These are phyloP conservation scores for Diutina scorzettiae DNA, from an alignment of 1,139 yeast species.

Conservation along the genomic window DNA sequence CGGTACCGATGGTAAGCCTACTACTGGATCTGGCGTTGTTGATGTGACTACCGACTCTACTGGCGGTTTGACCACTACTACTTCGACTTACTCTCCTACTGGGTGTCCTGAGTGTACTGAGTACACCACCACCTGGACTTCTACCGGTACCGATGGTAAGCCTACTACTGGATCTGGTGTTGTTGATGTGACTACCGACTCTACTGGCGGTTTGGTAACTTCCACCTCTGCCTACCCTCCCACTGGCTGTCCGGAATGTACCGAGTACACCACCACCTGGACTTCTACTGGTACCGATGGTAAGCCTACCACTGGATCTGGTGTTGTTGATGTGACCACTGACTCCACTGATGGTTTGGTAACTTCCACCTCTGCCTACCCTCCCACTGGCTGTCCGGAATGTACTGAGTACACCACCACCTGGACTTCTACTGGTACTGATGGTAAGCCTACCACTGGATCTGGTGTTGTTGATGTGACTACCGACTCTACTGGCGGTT, in stretches of 20 bases:
- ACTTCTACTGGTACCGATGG: not conserved
- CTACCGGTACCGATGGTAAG: slow-evolving; percentile 1
- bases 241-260: not conserved
- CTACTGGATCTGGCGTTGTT: slow-evolving; percentile 3
- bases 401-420: slow-evolving; percentile 2
- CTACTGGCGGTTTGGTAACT: not conserved
- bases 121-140: slow-evolving; percentile 1
- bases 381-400: not conserved
- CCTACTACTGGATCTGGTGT: not conserved
- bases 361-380: not conserved
- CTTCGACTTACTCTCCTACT: not conserved
- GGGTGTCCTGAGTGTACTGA: slow-evolving; percentile 1
- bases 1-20: not conserved
- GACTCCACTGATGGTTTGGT: not conserved
- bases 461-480: slow-evolving; percentile 3
- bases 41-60: slow-evolving; percentile 3
- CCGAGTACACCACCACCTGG: not conserved
- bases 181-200: not conserved
- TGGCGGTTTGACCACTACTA: not conserved
- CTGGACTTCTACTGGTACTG: not conserved
- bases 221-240: not conserved
- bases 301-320: not conserved
- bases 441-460: not conserved
- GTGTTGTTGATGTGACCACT: not conserved
- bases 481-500: not conserved